A percentile compares a stretch with the other conserved stretches of the same genome.
Evolutionary conservation across 2,329 filamentous ascomycete genomes (phyloP).

Genomic region (Shiraia sp.): DNA sequence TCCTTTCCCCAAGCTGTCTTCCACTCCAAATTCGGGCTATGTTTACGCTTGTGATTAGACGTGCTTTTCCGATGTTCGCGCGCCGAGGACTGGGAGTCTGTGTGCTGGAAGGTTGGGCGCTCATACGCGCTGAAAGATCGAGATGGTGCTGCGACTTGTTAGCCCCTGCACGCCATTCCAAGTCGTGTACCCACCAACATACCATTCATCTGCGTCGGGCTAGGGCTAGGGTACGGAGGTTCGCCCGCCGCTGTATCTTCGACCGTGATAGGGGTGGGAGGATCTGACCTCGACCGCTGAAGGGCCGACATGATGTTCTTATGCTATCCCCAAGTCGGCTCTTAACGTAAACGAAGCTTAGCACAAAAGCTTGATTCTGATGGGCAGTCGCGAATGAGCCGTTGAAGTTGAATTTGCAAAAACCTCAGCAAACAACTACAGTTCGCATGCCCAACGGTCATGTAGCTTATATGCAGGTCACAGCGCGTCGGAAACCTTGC

Average conservation of each 20-base stretch:
- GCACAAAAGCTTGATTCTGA: not conserved
- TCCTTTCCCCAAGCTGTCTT: constrained; percentile 42
- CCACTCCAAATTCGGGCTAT: constrained; percentile 44
- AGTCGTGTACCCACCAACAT: constrained; percentile 3
- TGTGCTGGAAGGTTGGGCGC: constrained; percentile 11
- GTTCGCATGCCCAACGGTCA: too few relatives aligned
- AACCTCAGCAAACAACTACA: not conserved
- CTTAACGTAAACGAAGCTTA: not conserved
- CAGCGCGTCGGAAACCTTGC: too few relatives aligned
- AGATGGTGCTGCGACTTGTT: constrained; percentile 12
- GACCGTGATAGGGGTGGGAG: constrained; percentile 40
- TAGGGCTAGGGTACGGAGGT: constrained; percentile 25
- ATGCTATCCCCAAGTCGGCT: not conserved
- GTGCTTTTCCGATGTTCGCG: constrained; percentile 23
- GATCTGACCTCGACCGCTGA: constrained; percentile 23
- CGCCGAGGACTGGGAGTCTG: constrained; percentile 11
- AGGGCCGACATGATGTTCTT: constrained; percentile 6
- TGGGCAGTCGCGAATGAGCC: not conserved
- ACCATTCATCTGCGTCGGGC: constrained; percentile 20
- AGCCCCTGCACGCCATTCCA: not conserved
- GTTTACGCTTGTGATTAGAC: constrained; percentile 33
- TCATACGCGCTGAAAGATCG: constrained; percentile 18
- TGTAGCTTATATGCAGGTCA: too few relatives aligned
- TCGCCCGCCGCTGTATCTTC: constrained; percentile 37
- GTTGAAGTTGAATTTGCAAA: not conserved